These are phyloP conservation scores for Ustilago esculenta DNA, from an alignment of 1,284 basidiomycete genomes.

Conservation along the genomic window DNA sequence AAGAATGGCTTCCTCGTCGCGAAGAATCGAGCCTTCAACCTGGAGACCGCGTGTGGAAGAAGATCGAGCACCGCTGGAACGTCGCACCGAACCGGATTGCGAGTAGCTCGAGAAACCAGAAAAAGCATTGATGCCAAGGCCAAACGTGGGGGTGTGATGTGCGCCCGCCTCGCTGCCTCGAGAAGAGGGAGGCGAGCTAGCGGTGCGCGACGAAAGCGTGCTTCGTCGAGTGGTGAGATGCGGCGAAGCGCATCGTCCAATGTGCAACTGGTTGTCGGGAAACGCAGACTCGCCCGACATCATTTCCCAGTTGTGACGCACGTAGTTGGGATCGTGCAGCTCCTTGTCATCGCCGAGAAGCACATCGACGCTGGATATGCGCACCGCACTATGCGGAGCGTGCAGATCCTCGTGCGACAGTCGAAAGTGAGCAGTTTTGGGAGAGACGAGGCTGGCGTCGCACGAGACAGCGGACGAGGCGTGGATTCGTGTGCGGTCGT, in stretches of 20 bases:
- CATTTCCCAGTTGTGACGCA: conserved; percentile 47
- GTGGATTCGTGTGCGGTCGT: conserved; percentile 28
- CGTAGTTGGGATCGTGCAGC: conserved; percentile 43
- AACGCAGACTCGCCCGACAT: conserved; percentile 29
- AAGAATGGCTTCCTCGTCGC: conserved; percentile 33
- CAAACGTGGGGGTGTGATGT: conserved; percentile 16
- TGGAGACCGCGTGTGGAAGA: conserved; percentile 22
- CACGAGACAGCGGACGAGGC: conserved; percentile 23
- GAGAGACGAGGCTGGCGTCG: conserved; percentile 14
- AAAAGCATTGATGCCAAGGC: conserved; percentile 24
- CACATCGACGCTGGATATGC: conserved; percentile 19
- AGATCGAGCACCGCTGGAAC: conserved; percentile 1
- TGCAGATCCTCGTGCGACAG: conserved; percentile 19
- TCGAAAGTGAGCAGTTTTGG: conserved; percentile 8
- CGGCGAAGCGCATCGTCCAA: conserved; percentile 22
- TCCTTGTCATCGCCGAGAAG: conserved; percentile 38
- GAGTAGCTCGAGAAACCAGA: conserved; percentile 37
- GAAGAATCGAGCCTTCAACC: conserved; percentile 40
- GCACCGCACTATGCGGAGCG: conserved; percentile 3
- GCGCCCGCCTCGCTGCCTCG: conserved; percentile 35
- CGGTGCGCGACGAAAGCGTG: conserved; percentile 28
- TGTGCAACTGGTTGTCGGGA: conserved; percentile 25
- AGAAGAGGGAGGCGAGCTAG: conserved; percentile 31
- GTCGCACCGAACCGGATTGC: conserved; percentile 6
- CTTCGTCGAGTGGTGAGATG: conserved; percentile 26